Evolutionary conservation across 2,329 filamentous ascomycete species (phyloP), one percentile per base, ranked within the genome.

Genomic region (Ceratocystis diversiconidia): DNA sequence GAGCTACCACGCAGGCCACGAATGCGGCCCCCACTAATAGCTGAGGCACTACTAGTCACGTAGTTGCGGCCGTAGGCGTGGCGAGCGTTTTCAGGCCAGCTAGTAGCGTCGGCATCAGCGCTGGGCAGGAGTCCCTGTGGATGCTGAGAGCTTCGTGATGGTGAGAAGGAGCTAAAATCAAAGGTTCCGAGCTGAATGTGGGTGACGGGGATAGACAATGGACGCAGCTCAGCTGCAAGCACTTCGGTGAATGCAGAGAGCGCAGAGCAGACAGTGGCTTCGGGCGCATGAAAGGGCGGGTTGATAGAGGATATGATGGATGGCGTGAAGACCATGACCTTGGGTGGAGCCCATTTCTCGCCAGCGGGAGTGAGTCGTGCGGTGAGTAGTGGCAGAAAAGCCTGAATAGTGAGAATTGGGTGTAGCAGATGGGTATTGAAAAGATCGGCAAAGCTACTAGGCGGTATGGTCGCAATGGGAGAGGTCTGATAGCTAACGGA

Each of bases 111-210:
- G 50, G 67, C 67, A 65, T 77, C 73, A 4, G 75, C 74, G 68
- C 74, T 74, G 8, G 78, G 75, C 43, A 79, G 73, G 25, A 77
- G 72, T 28, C 72, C 76, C 52, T 75, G 74, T 59, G 67, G 65
- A 43, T 66, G 63, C 28, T 59, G 55, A 6, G 65, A 50, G 71
- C 73, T 74, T 70, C 71, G 75, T 68, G 75, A 71, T 32, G 80
- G 81, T 1, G 80, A 80, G 75, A 86, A 85, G 68, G 85, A 80
- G 5, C 85, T 84, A 71, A 92, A 85, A 75, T 97, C 92, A 73
- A 99, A 90, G 25, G 90, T 92, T 67, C 94, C 94, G 1, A 97
- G 85, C 75, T 92, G 90, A 73, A 99, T 81, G 73, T 96, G 90
- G 1, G 88, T 88, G 22, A 96, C 88, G 48, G 87, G 83, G 64